These are phyloP conservation scores for Westerdykella sp. DNA, from an alignment of 2,329 filamentous ascomycete species.

Conservation along the genomic window DNA sequence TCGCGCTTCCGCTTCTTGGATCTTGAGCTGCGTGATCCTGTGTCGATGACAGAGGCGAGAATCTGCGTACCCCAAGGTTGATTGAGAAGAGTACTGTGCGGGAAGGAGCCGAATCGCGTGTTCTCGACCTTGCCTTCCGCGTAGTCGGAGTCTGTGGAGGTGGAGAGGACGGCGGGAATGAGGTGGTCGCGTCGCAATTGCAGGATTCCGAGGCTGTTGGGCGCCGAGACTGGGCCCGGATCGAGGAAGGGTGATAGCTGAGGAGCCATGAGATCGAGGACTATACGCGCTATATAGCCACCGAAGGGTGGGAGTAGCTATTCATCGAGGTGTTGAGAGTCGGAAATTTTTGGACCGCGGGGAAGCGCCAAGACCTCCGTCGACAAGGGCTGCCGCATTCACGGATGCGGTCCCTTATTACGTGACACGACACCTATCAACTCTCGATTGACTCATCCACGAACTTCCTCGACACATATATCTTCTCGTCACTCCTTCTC, in stretches of 20 bases:
- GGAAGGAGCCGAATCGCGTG: slow-evolving; percentile 80
- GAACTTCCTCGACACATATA: slow-evolving; percentile 1
- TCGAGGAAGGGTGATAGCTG: slow-evolving; percentile 70
- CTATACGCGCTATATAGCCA: neutral
- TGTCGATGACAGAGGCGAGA: slow-evolving; percentile 82
- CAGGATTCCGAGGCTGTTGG: slow-evolving; percentile 69
- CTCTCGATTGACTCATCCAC: slow-evolving; percentile 5
- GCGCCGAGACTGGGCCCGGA: slow-evolving; percentile 55
- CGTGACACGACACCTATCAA: slow-evolving; percentile 21
- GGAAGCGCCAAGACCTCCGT: slow-evolving; percentile 18
- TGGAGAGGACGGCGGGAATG: slow-evolving; percentile 59
- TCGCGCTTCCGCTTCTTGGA: slow-evolving; percentile 45
- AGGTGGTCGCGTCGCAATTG: slow-evolving; percentile 84
- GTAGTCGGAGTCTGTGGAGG: slow-evolving; percentile 37
- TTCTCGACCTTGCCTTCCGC: slow-evolving; percentile 57
- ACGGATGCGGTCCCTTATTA: slow-evolving; percentile 3
- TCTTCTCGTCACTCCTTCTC: slow-evolving; percentile 4
- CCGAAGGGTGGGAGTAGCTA: neutral
- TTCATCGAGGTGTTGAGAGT: slow-evolving; percentile 6
- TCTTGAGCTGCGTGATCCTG: slow-evolving; percentile 75
- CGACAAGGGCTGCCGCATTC: slow-evolving; percentile 14
- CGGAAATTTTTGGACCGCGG: slow-evolving; percentile 20
- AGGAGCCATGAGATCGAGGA: slow-evolving; percentile 15
- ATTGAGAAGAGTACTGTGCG: slow-evolving; percentile 51
- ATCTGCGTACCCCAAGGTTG: slow-evolving; percentile 90